Percentiles rank a stretch among this genome's conserved stretches.
Evolutionary conservation across 83 land plant genomes (phyloP).

Genomic region (Picea abies): DNA sequence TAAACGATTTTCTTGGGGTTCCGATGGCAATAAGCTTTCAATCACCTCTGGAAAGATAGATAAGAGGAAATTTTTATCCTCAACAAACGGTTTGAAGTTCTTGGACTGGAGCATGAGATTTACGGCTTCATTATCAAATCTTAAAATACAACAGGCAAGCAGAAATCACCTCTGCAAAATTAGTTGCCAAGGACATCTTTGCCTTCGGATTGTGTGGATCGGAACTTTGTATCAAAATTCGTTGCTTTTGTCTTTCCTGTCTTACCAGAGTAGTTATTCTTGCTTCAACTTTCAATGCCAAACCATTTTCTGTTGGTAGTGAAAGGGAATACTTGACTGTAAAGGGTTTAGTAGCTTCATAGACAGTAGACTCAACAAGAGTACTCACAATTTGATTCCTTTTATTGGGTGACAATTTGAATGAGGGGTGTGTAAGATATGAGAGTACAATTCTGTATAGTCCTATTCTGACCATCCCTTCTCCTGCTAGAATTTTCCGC

Average conservation of each 20-base stretch:
- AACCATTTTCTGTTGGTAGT: slow-evolving; percentile 23
- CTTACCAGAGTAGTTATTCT: slow-evolving; percentile 18
- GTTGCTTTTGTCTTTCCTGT: slow-evolving; percentile 34
- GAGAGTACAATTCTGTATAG: slow-evolving; percentile 31
- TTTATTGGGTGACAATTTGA: too few relatives aligned
- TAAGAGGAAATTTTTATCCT: slow-evolving; percentile 51
- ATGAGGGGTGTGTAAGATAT: slow-evolving; percentile 31
- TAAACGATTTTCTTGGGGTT: neutral
- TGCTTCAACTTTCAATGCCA: neutral
- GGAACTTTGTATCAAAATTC: slow-evolving; percentile 22
- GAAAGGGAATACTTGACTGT: slow-evolving; percentile 22
- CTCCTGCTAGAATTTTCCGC: neutral
- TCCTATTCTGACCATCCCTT: slow-evolving; percentile 17
- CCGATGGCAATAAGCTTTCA: neutral
- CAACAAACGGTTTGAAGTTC: slow-evolving; percentile 38
- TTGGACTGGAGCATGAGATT: slow-evolving; percentile 35
- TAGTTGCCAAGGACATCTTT: slow-evolving; percentile 33
- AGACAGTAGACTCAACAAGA: too few relatives aligned
- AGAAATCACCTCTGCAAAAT: slow-evolving; percentile 36
- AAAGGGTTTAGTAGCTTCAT: slow-evolving; percentile 33
- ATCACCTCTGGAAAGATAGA: neutral
- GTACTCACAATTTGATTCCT: too few relatives aligned
- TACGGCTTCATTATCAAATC: slow-evolving; percentile 38
- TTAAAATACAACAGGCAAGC: slow-evolving; percentile 42
- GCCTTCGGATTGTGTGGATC: neutral